A percentile compares a stretch with the other conserved stretches of the same genome.
phyloP scores from a whole-genome alignment of 495 filamentous ascomycete genomes.

The Cercophora sp. region DNA sequence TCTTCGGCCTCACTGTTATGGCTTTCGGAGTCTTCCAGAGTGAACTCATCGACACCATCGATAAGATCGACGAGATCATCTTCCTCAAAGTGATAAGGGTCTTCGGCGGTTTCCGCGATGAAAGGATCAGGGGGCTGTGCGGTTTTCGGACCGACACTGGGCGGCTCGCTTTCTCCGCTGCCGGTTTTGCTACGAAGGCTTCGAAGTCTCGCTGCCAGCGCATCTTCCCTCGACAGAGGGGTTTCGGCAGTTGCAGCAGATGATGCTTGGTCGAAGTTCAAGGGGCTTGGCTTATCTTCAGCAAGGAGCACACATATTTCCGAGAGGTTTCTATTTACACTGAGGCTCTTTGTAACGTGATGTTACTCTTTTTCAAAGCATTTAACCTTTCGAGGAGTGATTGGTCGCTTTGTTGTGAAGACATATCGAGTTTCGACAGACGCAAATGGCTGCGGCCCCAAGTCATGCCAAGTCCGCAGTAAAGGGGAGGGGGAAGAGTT shows the following conservation, averaged over 20 bases:
- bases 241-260: not conserved
- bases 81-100: not conserved
- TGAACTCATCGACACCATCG: slow-evolving; percentile 26
- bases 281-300: too few species aligned
- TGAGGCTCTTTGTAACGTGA: slow-evolving; percentile 30
- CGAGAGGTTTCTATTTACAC: too few species aligned
- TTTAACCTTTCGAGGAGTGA: slow-evolving; percentile 85
- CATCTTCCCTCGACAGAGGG: slow-evolving; percentile 39
- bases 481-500: too few species aligned
- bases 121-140: too few species aligned
- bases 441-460: too few species aligned
- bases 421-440: slow-evolving; percentile 18
- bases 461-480: too few species aligned
- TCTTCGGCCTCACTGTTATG: not conserved
- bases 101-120: too few species aligned
- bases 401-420: slow-evolving; percentile 68
- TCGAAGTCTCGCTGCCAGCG: slow-evolving; percentile 39
- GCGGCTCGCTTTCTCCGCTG: slow-evolving; percentile 6
- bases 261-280: too few species aligned
- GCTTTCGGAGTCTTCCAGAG: slow-evolving; percentile 13
- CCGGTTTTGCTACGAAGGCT: slow-evolving; percentile 33
- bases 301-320: too few species aligned
- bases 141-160: not conserved
- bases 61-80: slow-evolving; percentile 37
- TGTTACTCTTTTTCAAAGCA: slow-evolving; percentile 52